A percentile compares a stretch with the other conserved stretches of the same genome.
phyloP scores from a whole-genome alignment of 1,284 basidiomycete genomes.

The Trametes sp. region DNA sequence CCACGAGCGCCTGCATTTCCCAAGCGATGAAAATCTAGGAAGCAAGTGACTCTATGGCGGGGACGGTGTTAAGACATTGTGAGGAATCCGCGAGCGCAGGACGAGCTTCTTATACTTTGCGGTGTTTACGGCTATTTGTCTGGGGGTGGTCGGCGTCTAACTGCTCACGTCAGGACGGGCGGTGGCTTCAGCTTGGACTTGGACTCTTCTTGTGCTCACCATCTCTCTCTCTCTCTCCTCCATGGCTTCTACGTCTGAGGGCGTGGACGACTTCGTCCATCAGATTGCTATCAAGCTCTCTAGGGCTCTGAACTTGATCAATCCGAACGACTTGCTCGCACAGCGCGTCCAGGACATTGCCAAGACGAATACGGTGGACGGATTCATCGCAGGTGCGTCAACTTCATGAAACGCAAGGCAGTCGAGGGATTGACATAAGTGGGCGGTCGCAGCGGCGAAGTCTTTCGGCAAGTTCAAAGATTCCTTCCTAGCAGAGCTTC shows the following conservation, averaged over 20 bases:
- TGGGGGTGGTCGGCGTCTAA: constrained; percentile 11
- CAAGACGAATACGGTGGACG: constrained; percentile 67
- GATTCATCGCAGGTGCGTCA: constrained; percentile 66
- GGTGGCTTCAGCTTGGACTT: neutral
- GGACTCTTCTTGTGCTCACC: constrained; percentile 1
- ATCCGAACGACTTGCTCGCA: constrained; percentile 85
- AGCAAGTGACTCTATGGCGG: constrained; percentile 71
- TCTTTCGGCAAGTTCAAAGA: constrained; percentile 89
- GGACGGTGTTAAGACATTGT: constrained; percentile 52
- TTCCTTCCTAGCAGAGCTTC: constrained; percentile 63
- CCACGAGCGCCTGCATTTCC: constrained; percentile 69
- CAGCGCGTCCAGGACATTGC: constrained; percentile 83
- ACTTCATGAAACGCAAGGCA: neutral
- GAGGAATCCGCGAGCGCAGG: neutral
- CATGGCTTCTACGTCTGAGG: constrained; percentile 32
- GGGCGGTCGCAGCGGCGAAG: constrained; percentile 61
- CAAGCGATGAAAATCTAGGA: constrained; percentile 48
- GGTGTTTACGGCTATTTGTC: constrained; percentile 31
- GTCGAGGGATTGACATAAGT: neutral
- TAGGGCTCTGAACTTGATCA: constrained; percentile 78
- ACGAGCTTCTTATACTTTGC: constrained; percentile 16
- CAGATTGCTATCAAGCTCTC: constrained; percentile 85
- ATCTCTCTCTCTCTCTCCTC: constrained; percentile 1
- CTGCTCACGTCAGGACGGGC: constrained; percentile 6
- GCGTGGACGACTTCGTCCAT: constrained; percentile 69